Base-by-base conservation (phyloP, 306 rosid species). In the Glycine tomentella region DNA sequence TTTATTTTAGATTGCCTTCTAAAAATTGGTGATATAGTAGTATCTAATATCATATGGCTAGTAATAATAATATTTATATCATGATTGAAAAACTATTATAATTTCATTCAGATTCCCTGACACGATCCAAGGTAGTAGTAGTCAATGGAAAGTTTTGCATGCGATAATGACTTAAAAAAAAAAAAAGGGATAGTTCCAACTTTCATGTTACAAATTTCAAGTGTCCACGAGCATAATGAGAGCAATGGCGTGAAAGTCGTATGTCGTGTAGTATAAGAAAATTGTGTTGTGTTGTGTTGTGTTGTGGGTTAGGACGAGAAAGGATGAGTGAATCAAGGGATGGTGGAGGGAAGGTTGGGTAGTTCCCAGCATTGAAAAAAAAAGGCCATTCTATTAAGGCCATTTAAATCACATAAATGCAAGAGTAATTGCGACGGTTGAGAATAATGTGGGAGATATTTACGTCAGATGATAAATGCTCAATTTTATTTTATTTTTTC, bases 391-490 rank as follows among this genome's bases (percentile, higher is more conserved):
- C 84, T 87, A 88, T 91, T 92, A 89, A 86, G 91, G 80, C 90
- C 89, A 91, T 90, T 91, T 85, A 90, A 88, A 90, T 80, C 91
- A 84, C 88, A 90, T 93, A 90, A 93, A 91, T 93, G 98, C 94
- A 83, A 80, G 86, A 93, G 93, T 91, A 93, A 93, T 88, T 91
- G 97, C 89, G 88, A 86, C 97, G 62, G 94, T 91, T 93, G 98
- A 87, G 90, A 89, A 85, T 87, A 78, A 91, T 86, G 92, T 85
- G 81, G 82, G 84, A 69, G 87, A 85, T 84, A 86, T 81, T 85
- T 85, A 89, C 94, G 89, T 93, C 97, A 87, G 88, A 82, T 87
- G 89, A 91, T 91, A 91, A 90, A 93, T 90, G 90, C 82, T 76
- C 31, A 0, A 25, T 25, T 25, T 25, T 25, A 25, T 59, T 46